A percentile compares a stretch with the other conserved stretches of the same genome.
phyloP scores from a whole-genome alignment of 2,329 filamentous ascomycete species.

The Plectosphaerella cucumerina region DNA sequence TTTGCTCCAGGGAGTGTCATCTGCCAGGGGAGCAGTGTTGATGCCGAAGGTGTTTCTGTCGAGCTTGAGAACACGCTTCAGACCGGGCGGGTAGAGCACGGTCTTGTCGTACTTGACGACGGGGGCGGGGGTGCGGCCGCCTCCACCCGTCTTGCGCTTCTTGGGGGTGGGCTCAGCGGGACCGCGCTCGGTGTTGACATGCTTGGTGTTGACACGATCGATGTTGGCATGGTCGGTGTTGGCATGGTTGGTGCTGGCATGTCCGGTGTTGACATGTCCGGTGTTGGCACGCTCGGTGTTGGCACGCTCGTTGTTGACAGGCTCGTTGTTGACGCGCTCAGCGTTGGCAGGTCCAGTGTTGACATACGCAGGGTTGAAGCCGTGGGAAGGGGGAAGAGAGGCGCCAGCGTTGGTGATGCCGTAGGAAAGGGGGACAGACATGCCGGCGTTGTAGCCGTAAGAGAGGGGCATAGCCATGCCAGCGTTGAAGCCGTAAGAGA shows the following conservation, averaged over 20 bases:
- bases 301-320: neutral
- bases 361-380: no score
- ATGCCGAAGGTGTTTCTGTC: slow-evolving; percentile 7
- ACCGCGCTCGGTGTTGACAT: neutral
- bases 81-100: slow-evolving; percentile 4
- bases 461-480: no score
- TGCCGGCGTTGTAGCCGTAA: no score
- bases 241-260: neutral
- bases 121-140: no score
- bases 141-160: neutral
- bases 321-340: neutral
- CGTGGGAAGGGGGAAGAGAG: no score
- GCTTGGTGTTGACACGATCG: neutral
- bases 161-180: neutral
- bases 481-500: no score
- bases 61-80: slow-evolving; percentile 4
- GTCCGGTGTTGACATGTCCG: neutral
- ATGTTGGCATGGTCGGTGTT: neutral
- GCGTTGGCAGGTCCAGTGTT: no score
- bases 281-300: neutral
- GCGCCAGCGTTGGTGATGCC: no score
- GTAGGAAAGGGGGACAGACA: no score
- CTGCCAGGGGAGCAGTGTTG: slow-evolving; percentile 8
- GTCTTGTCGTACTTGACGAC: no score
- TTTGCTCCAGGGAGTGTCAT: slow-evolving; percentile 7